Evolutionary conservation across 306 rosid species (phyloP).

Genomic region (Ziziphus jujuba): DNA sequence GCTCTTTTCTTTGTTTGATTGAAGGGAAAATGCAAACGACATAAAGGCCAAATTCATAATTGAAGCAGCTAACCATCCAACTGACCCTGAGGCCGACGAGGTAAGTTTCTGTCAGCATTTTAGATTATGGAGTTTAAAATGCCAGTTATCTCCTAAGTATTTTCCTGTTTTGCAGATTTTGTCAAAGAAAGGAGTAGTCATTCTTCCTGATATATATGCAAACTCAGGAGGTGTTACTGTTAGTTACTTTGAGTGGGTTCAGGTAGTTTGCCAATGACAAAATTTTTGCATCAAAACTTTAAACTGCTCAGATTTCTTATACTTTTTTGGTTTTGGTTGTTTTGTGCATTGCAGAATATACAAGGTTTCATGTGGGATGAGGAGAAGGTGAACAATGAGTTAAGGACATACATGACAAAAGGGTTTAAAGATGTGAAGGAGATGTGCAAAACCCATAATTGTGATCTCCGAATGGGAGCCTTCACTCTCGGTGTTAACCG

Average conservation of each 20-base stretch:
- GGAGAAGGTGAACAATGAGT: constrained; percentile 75
- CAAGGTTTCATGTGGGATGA: constrained; percentile 99
- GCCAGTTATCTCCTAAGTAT: neutral
- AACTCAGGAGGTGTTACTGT: constrained; percentile 98
- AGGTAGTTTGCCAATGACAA: constrained; percentile 39
- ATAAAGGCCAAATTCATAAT: constrained; percentile 79
- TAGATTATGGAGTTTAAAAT: neutral
- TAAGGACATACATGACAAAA: constrained; percentile 64
- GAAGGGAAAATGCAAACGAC: constrained; percentile 80
- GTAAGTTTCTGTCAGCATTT: constrained; percentile 30
- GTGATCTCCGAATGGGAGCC: constrained; percentile 95
- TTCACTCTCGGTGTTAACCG: constrained; percentile 84
- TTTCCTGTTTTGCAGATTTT: constrained; percentile 55
- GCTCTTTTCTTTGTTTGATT: neutral
- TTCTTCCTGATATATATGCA: constrained; percentile 95
- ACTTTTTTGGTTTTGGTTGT: neutral
- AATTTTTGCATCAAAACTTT: no score
- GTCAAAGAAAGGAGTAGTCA: constrained; percentile 70
- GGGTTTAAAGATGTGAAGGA: constrained; percentile 88
- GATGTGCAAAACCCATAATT: constrained; percentile 75
- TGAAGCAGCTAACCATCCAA: constrained; percentile 96
- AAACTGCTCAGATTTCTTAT: neutral
- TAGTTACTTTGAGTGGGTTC: constrained; percentile 98
- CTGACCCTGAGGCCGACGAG: constrained; percentile 98
- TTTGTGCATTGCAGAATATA: constrained; percentile 62